Evolutionary conservation across 139 green algal species (phyloP), one percentile per base, ranked within the genome.

Genomic region (Chlamydomonas applanata): DNA sequence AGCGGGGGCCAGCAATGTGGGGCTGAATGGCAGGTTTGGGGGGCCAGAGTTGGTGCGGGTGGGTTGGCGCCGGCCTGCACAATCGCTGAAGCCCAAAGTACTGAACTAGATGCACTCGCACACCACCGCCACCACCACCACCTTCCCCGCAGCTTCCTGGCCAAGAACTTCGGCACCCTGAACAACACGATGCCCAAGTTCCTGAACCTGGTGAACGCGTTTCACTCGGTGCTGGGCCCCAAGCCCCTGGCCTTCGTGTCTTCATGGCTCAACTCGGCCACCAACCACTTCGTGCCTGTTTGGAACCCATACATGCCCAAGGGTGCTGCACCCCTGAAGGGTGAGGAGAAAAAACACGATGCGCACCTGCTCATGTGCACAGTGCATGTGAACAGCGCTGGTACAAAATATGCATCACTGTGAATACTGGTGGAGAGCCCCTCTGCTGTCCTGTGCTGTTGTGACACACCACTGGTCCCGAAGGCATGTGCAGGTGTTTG

Each of bases 251-350:
- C 93, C 69, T 46, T 67, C 70, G 88, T 96, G 70, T 91, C 79
- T 73, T 60, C 45, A 20, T 85, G 77, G 62, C 84, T 97, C 33
- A 97, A 98, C 89, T 72, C 68, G 54, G 78, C 49, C n/a, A 89
- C 79, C n/a, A 86, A 82, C 36, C 81, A 95, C 82, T 61, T 91
- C 7, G 75, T 98, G 29, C 95, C 95, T 0, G 85, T 89, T 25
- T 98, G 94, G 94, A 98, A 97, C 91, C 88, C 88, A 5, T 97
- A 97, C 90, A 94, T 98, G 91, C 95, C 95, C 69, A 93, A 89
- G 85, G 93, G 90, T 9, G 89, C 84, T 0, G 56, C 82, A 25
- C 79, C 80, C 32, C 69, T 94, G 25, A 85, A 86, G 73, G 67
- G 83, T 84, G 53, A 33, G 75, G 40, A n/a, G n/a, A n/a, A n/a